Percentiles rank a stretch among this genome's conserved stretches.
Conservation (phyloP, 1,139 yeast genomes). For the Yamadazyma songkhlaensis region DNA sequence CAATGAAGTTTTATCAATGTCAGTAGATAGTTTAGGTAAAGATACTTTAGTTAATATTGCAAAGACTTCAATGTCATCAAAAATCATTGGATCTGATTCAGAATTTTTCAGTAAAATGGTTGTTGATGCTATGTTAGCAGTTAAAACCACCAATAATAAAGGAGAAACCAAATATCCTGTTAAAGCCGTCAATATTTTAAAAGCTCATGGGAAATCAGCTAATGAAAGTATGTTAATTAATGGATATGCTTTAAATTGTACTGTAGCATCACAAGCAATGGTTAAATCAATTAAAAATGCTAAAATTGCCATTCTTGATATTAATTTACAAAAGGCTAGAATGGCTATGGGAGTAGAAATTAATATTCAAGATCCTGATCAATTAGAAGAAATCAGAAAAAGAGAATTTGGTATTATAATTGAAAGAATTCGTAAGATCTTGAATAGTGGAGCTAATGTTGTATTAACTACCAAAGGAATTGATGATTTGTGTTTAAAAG, state of each 20-base stretch:
- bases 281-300: constrained; percentile 68
- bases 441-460: constrained; percentile 94
- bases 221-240: constrained; percentile 81
- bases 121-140: constrained; percentile 94
- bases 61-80: constrained; percentile 94
- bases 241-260: constrained; percentile 96
- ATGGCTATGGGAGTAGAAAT: constrained; percentile 99
- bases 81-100: constrained; percentile 94
- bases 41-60: constrained; percentile 85
- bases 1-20: constrained; percentile 76
- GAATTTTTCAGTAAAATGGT: constrained; percentile 88
- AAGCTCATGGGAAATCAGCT: constrained; percentile 95
- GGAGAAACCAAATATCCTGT: constrained; percentile 95
- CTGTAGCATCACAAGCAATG: constrained; percentile 98
- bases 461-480: constrained; percentile 97
- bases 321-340: constrained; percentile 91
- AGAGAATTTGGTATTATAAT: constrained; percentile 90
- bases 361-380: constrained; percentile 96
- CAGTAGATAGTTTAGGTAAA: constrained; percentile 81
- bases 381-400: constrained; percentile 90
- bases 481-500: constrained; percentile 93
- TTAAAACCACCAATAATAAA: constrained; percentile 82
- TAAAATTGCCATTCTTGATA: constrained; percentile 89
- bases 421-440: constrained; percentile 84
- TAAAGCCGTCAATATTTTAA: constrained; percentile 92